Evolutionary conservation across 768 basidiomycete genomes (phyloP).

Genomic region (Panaeolus cyanescens): DNA sequence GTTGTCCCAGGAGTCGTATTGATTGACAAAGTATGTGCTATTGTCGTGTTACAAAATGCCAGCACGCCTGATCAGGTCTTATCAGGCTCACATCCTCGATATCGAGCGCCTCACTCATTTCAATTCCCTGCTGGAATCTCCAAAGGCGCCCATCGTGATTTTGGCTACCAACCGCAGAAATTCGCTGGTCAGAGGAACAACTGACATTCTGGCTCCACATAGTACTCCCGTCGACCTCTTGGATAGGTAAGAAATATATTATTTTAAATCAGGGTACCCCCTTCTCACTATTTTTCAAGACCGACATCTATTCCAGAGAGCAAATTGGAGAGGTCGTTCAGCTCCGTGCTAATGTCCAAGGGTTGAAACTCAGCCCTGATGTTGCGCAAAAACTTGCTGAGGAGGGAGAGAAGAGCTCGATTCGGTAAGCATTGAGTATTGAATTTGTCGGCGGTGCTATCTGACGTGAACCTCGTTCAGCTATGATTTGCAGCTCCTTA

Average conservation of each 20-base stretch:
- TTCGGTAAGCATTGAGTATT: conserved; percentile 54
- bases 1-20: conserved; percentile 97
- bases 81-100: conserved; percentile 97
- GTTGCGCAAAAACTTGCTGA: conserved; percentile 81
- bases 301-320: conserved; percentile 77
- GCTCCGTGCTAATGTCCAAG: conserved; percentile 85
- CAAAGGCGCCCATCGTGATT: conserved; percentile 97
- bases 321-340: conserved; percentile 88
- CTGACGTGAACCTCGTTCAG: conserved; percentile 38
- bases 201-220: conserved; percentile 91
- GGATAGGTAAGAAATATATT: conserved; percentile 87
- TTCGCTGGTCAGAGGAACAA: conserved; percentile 89
- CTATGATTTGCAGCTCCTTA: conserved; percentile 89
- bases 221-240: conserved; percentile 93
- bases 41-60: conserved; percentile 3
- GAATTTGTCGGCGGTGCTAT: conserved; percentile 7
- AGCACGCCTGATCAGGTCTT: conserved; percentile 4
- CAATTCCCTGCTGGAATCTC: conserved; percentile 92
- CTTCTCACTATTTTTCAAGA: too few relatives aligned
- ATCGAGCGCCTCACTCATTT: conserved; percentile 99
- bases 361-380: conserved; percentile 70
- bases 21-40: conserved; percentile 85
- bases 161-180: conserved; percentile 96
- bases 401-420: conserved; percentile 80
- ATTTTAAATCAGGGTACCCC: too few relatives aligned